Percentiles rank a stretch among this genome's conserved stretches.
These are phyloP conservation scores for Camellia lanceoleosa DNA, from an alignment of 148 eudicot species.

Conservation along the genomic window DNA sequence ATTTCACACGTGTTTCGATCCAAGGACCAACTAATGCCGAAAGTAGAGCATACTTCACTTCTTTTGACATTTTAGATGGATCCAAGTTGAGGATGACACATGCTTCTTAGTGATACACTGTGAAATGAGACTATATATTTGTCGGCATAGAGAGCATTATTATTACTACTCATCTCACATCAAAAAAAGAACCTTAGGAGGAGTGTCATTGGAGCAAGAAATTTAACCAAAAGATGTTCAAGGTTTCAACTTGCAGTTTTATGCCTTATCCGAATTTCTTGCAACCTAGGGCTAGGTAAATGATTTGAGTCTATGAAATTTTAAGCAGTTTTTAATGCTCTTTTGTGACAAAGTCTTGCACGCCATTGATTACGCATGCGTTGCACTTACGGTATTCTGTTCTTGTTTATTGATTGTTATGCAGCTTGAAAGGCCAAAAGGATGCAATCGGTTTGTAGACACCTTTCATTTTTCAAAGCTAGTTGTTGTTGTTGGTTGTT, in stretches of 20 bases:
- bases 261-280: conserved; percentile 15
- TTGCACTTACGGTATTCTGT: not conserved
- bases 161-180: conserved; percentile 1
- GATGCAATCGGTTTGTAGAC: conserved; percentile 23
- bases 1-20: not conserved
- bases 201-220: conserved; percentile 9
- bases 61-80: conserved; percentile 9
- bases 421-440: conserved; percentile 30
- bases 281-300: conserved; percentile 35
- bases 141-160: not conserved
- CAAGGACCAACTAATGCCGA: not conserved
- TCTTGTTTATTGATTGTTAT: conserved; percentile 13
- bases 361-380: not conserved
- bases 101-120: not conserved
- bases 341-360: not conserved
- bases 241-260: conserved; percentile 16
- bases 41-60: not conserved
- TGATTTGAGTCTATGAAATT: not conserved
- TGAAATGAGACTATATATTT: conserved; percentile 14
- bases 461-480: not conserved
- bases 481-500: not conserved
- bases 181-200: not conserved
- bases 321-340: not conserved
- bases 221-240: conserved; percentile 18
- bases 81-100: conserved; percentile 8